Base-by-base conservation (phyloP, 2,329 filamentous ascomycete genomes). In the Metarhizium sp. region DNA sequence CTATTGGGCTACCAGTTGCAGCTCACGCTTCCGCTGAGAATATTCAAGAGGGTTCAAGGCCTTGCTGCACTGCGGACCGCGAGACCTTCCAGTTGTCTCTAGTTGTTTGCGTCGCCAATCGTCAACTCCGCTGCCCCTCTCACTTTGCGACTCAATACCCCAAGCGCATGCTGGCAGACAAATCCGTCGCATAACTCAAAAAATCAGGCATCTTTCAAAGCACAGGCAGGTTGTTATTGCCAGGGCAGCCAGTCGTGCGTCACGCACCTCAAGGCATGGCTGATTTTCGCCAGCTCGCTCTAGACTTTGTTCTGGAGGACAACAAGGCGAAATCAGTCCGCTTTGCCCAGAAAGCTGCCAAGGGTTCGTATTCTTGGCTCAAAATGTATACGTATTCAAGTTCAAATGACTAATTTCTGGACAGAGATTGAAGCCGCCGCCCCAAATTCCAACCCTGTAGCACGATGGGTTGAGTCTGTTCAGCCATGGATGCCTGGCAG, bases 381-480 rank as follows among this genome's bases (percentile, higher is more conserved):
- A 7, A 32, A 3, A 32, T 2, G 49, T 16, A 29, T 6, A 16
- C 11, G 3, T 18, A 4, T 29, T 2, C 6, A 1, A 11, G 29
- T 11, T n/a, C 32, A 16, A 14, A 34, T 34, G 8, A 3, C 55
- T 65, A 43, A 66, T 56, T 10, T 2, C 6, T 29, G 30, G 4
- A 16, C 25, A 78, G 77, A 73, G 58, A 77, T 81, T 25, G 69
- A 78, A 63, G 67, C 64, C 54, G 70, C 75, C 7, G 60, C 73
- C 0, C 67, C 74, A 45, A 73, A 67, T 59, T 72, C 75, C 50
- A 71, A 75, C 50, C 71, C 75, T 3, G 71, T 81, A 47, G 77
- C 76, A 16, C 75, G 77, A 62, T 81, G 78, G 78, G 78, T 80
- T 32, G 75, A 78, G 49, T 77, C 78, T 40, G 76, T 81, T 55